A percentile compares a stretch with the other conserved stretches of the same genome.
phyloP scores from a whole-genome alignment of 2,329 filamentous ascomycete species.

The Aaosphaeria pasadenensis region DNA sequence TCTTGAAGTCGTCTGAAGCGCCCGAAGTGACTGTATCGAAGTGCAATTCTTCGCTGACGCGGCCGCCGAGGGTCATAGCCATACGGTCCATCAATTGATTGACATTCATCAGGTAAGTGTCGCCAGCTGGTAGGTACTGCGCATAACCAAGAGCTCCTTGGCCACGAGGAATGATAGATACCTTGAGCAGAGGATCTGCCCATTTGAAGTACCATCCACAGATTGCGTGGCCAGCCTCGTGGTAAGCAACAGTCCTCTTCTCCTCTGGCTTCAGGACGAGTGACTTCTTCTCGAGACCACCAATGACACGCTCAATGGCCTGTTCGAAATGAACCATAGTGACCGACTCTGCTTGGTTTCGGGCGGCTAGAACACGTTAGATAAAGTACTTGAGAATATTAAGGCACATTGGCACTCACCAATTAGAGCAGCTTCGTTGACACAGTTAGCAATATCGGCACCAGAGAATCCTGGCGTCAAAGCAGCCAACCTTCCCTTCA shows the following conservation, averaged over 20 bases:
- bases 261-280: conserved; percentile 89
- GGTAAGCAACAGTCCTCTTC: conserved; percentile 95
- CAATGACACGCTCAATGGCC: conserved; percentile 95
- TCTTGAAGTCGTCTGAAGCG: conserved; percentile 96
- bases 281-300: conserved; percentile 95
- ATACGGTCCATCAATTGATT: conserved; percentile 98
- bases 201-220: conserved; percentile 97
- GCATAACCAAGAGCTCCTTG: conserved; percentile 93
- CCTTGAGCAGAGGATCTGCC: conserved; percentile 96
- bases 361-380: conserved; percentile 66
- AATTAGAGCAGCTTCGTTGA: conserved; percentile 95
- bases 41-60: conserved; percentile 92
- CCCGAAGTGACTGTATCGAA: conserved; percentile 96
- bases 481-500: conserved; percentile 84
- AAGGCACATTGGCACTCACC: conserved; percentile 56
- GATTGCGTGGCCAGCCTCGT: conserved; percentile 96
- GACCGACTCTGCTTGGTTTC: conserved; percentile 75
- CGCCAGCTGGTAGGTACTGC: conserved; percentile 88
- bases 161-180: conserved; percentile 96
- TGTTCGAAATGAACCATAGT: conserved; percentile 92
- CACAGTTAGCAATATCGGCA: conserved; percentile 96
- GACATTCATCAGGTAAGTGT: conserved; percentile 93
- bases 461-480: conserved; percentile 95
- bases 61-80: conserved; percentile 97
- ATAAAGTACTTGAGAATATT: conserved; percentile 3